Evolutionary conservation across 306 rosid genomes (phyloP), one percentile per base, ranked within the genome.

Genomic region (Heteromeles arbutifolia): DNA sequence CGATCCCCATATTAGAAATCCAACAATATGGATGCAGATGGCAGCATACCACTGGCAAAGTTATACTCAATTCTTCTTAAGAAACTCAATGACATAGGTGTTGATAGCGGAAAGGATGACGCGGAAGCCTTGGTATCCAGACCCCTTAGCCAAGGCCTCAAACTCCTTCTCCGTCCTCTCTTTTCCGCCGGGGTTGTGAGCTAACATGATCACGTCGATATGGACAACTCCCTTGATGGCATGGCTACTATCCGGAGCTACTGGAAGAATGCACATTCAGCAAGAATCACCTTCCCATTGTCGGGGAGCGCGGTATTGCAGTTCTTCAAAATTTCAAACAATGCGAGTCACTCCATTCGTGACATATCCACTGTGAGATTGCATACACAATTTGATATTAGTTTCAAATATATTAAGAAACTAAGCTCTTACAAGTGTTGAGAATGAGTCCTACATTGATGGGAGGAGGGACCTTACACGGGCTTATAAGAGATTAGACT

Each of bases 291-390:
- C 69, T 95, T 92, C 29, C 97, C 96, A 3, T 86, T 67, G 11
- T 87, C 80, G 0, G 97, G 97, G 9, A 95, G 85, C 4, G 97
- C 90, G 0, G 82, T 88, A 2, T 88, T 84, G 85, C 97, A 95
- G 75, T 92, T 92, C 89, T 88, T 92, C 86, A 95, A 79, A 39
- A 92, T 29, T 90, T 92, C 77, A 86, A 59, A 88, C 97, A 95
- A 82, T 95, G 96, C 64, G 84, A 92, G 41, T 95, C 99, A 32
- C 97, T 95, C 97, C 97, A 90, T 21, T 95, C 97, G 63, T 95
- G 99, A 39, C 97, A 90, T 73, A 92, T 89, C 97, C 97, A 95
- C 96, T 94, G 78, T 15, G 52, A 41, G 18, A 67, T 65, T 65
- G 25, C 26, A 17, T 17, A 70, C 31, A 29, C 56, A 32, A 26